phyloP scores from a whole-genome alignment of 169 alveolate genomes.

The Theileria equi region DNA sequence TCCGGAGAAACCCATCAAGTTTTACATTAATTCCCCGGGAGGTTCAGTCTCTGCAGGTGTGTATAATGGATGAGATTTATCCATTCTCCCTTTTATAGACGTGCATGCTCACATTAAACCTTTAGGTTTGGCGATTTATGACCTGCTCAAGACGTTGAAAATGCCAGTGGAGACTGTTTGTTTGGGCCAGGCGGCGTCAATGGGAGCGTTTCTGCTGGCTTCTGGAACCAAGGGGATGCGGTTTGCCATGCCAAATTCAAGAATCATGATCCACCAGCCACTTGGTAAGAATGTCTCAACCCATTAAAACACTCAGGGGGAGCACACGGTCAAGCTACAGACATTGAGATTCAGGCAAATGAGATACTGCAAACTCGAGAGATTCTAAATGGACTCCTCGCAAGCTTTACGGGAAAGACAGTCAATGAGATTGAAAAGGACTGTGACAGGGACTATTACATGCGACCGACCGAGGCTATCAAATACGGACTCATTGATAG shows the following conservation, averaged over 20 bases:
- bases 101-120: background rate
- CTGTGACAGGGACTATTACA: conserved; percentile 79
- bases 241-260: conserved; percentile 78
- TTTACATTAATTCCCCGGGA: conserved; percentile 85
- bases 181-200: conserved; percentile 83
- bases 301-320: conserved; percentile 47
- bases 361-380: conserved; percentile 79
- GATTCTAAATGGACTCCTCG: conserved; percentile 70
- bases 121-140: conserved; percentile 80
- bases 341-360: conserved; percentile 84
- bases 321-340: conserved; percentile 84
- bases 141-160: conserved; percentile 73
- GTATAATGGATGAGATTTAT: background rate
- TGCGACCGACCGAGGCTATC: conserved; percentile 81
- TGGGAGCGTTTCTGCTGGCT: conserved; percentile 84
- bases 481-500: conserved; percentile 80
- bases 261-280: conserved; percentile 87
- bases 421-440: conserved; percentile 68
- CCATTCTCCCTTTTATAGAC: too few species aligned
- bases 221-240: conserved; percentile 85
- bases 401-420: conserved; percentile 76
- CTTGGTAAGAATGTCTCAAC: conserved; percentile 41
- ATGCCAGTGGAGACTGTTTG: conserved; percentile 79
- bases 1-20: conserved; percentile 68
- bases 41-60: conserved; percentile 80